Conservation (phyloP, 2,329 filamentous ascomycete species). For the Helicocarpus griseus region DNA sequence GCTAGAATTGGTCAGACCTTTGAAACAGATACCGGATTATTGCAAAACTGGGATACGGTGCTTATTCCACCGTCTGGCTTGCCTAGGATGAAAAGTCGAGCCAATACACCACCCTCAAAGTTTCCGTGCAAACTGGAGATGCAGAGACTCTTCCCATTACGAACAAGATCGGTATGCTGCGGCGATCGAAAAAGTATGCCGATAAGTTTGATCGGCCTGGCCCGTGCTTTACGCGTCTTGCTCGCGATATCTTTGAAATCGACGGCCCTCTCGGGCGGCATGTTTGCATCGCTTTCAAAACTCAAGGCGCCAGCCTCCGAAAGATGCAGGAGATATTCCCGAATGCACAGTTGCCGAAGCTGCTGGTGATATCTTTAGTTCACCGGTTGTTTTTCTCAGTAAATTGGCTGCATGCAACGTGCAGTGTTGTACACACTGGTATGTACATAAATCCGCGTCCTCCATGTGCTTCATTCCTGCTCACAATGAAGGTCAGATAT, state of each 20-base stretch:
- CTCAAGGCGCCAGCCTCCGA: conserved; percentile 18
- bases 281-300: conserved; percentile 18
- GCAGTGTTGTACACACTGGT: conserved; percentile 16
- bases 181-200: conserved; percentile 11
- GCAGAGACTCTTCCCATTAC: conserved; percentile 11
- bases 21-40: conserved; percentile 16
- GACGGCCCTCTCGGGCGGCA: conserved; percentile 11
- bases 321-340: conserved; percentile 15
- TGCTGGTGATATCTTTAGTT: conserved; percentile 13
- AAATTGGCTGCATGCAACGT: conserved; percentile 13
- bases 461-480: not conserved
- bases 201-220: conserved; percentile 12
- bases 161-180: conserved; percentile 18
- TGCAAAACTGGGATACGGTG: conserved; percentile 19
- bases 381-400: conserved; percentile 12
- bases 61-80: conserved; percentile 20
- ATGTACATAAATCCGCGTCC: too few species aligned
- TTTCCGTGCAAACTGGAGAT: conserved; percentile 13
- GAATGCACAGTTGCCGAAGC: conserved; percentile 14
- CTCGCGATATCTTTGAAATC: conserved; percentile 17
- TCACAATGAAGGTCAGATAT: conserved; percentile 8
- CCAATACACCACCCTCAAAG: conserved; percentile 14
- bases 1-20: conserved; percentile 14
- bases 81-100: conserved; percentile 14
- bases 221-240: conserved; percentile 16